Conservation (phyloP, 805 yeast species). For the Zygoascus biomembranicola region DNA sequence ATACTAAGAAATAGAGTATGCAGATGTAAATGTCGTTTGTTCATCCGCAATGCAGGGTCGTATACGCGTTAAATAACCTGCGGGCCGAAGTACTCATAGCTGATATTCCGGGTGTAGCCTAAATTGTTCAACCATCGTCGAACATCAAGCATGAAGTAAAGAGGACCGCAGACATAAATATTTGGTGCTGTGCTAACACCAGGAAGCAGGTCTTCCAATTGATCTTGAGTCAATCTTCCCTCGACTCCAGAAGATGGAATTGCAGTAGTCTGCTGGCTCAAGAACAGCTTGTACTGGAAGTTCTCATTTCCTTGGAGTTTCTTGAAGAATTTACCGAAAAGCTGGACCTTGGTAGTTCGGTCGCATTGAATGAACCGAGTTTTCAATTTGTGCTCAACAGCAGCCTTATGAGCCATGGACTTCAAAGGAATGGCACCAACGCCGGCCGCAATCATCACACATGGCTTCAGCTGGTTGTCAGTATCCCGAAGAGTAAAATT, state of each 20-base stretch:
- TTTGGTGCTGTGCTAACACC: neutral
- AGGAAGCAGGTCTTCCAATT: slow-evolving; percentile 1
- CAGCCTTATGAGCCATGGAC: slow-evolving; percentile 34
- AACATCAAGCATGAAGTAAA: slow-evolving; percentile 6
- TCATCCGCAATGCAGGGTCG: neutral
- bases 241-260: slow-evolving; percentile 1
- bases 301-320: slow-evolving; percentile 7
- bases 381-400: slow-evolving; percentile 19
- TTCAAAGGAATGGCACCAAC: slow-evolving; percentile 60
- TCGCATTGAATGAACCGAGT: slow-evolving; percentile 33
- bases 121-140: slow-evolving; percentile 1
- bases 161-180: slow-evolving; percentile 8
- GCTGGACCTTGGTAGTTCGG: slow-evolving; percentile 13
- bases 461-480: slow-evolving; percentile 12
- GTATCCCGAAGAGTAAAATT: slow-evolving; percentile 29
- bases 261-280: neutral
- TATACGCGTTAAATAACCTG: slow-evolving; percentile 10
- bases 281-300: slow-evolving; percentile 7
- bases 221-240: slow-evolving; percentile 3
- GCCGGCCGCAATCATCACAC: slow-evolving; percentile 48
- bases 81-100: slow-evolving; percentile 9
- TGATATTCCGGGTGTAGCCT: slow-evolving; percentile 1
- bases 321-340: slow-evolving; percentile 2
- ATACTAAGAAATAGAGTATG: neutral
- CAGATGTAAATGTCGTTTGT: neutral